Evolutionary conservation across 208 protist genomes (phyloP).

Genomic region (Trypanosoma melophagium): DNA sequence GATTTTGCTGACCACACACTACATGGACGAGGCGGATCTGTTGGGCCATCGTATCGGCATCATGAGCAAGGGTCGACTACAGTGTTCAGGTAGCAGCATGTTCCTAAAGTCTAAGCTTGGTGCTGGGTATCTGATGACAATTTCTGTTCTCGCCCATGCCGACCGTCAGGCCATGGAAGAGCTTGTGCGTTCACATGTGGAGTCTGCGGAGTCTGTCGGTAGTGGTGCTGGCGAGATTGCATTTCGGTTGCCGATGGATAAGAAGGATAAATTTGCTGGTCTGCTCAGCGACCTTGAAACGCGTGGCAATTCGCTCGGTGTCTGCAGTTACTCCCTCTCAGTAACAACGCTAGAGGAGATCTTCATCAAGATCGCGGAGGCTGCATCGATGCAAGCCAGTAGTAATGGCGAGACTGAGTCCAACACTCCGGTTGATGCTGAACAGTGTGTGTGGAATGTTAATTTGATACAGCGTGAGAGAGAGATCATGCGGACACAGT

Average conservation of each 20-base stretch:
- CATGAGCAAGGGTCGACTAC: constrained; percentile 49
- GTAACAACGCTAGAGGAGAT: constrained; percentile 68
- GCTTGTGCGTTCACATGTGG: constrained; percentile 28
- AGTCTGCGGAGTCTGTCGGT: constrained; percentile 33
- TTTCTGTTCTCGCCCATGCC: constrained; percentile 39
- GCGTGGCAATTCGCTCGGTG: constrained; percentile 9
- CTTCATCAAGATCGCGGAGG: constrained; percentile 48
- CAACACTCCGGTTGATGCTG: background rate
- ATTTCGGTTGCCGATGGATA: constrained; percentile 27
- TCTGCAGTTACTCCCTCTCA: constrained; percentile 15
- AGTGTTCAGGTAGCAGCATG: constrained; percentile 58
- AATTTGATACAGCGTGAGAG: background rate
- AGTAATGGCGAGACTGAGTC: background rate
- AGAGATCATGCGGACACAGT: background rate
- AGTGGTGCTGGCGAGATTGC: constrained; percentile 44
- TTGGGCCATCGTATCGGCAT: no score
- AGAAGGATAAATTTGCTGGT: background rate
- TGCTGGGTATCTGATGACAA: constrained; percentile 51
- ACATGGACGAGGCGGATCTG: no score
- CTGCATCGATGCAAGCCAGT: no score
- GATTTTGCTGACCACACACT: no score
- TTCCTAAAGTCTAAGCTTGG: constrained; percentile 64
- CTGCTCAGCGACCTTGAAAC: constrained; percentile 11
- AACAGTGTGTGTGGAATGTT: constrained; percentile 11
- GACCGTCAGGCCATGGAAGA: constrained; percentile 17